phyloP scores from a whole-genome alignment of 177 flowering plant genomes.

The Vitis hybrid region DNA sequence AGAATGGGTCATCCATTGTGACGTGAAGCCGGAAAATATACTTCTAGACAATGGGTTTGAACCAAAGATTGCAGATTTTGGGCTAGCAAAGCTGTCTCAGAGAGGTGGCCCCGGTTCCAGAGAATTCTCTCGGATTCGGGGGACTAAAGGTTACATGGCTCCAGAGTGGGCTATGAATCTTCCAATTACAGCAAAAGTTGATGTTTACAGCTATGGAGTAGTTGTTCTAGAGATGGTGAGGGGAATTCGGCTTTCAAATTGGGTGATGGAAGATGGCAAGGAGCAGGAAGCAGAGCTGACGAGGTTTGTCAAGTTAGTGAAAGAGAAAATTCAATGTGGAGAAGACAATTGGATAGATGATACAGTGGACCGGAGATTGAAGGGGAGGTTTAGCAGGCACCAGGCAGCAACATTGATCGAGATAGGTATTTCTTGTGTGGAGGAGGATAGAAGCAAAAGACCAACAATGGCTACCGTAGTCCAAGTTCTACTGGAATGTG shows the following conservation, averaged over 20 bases:
- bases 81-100: slow-evolving; percentile 51
- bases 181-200: slow-evolving; percentile 61
- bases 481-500: slow-evolving; percentile 38
- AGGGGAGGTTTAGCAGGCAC: slow-evolving; percentile 25
- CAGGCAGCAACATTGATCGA: slow-evolving; percentile 39
- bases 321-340: slow-evolving; percentile 21
- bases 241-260: slow-evolving; percentile 43
- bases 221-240: slow-evolving; percentile 57
- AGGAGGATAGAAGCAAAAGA: slow-evolving; percentile 52
- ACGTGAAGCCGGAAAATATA: slow-evolving; percentile 72
- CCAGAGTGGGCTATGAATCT: slow-evolving; percentile 64
- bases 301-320: slow-evolving; percentile 28
- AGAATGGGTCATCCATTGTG: slow-evolving; percentile 79
- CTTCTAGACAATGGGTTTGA: slow-evolving; percentile 52
- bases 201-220: slow-evolving; percentile 67
- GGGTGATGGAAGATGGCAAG: slow-evolving; percentile 22
- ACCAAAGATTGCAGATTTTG: slow-evolving; percentile 72
- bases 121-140: slow-evolving; percentile 43
- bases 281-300: slow-evolving; percentile 28
- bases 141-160: slow-evolving; percentile 70
- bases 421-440: slow-evolving; percentile 49
- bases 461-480: slow-evolving; percentile 56
- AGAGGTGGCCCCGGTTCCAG: slow-evolving; percentile 33
- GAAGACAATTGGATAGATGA: slow-evolving; percentile 36
- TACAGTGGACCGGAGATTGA: slow-evolving; percentile 41